A percentile compares a stretch with the other conserved stretches of the same genome.
These are phyloP conservation scores for Globisporangium sylvaticum DNA, from an alignment of 352 stramenopile species.

Conservation along the genomic window DNA sequence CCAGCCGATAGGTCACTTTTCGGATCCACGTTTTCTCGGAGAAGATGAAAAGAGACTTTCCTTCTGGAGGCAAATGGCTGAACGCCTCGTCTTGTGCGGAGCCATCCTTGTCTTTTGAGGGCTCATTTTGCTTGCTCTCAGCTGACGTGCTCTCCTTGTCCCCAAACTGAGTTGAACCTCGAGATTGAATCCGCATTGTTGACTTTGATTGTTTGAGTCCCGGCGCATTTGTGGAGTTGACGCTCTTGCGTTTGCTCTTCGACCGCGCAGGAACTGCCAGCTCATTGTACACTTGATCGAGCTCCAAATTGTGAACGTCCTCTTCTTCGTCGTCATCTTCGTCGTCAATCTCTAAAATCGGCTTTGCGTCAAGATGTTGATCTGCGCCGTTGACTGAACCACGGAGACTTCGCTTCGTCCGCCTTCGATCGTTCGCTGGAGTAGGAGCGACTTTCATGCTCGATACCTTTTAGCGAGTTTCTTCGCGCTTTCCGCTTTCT, in stretches of 20 bases:
- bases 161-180: background rate
- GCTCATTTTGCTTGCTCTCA: background rate
- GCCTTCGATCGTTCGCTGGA: constrained; percentile 17
- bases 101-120: background rate
- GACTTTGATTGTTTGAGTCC: background rate
- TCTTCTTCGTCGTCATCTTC: constrained; percentile 41
- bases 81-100: constrained; percentile 7
- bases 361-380: constrained; percentile 2
- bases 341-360: constrained; percentile 17
- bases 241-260: background rate
- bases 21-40: constrained; percentile 34
- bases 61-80: constrained; percentile 15
- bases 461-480: constrained; percentile 55
- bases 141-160: background rate
- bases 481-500: constrained; percentile 49
- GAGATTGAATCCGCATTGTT: background rate
- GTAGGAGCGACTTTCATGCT: constrained; percentile 45
- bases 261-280: background rate
- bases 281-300: constrained; percentile 19
- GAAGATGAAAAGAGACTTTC: constrained; percentile 50
- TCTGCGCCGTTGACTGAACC: constrained; percentile 6
- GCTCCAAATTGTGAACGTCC: constrained; percentile 22
- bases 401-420: constrained; percentile 17
- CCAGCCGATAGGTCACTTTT: constrained; percentile 35
- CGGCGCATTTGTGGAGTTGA: background rate